Conservation (phyloP, 78 protist genomes). For the Cavenderia fasciculata region DNA sequence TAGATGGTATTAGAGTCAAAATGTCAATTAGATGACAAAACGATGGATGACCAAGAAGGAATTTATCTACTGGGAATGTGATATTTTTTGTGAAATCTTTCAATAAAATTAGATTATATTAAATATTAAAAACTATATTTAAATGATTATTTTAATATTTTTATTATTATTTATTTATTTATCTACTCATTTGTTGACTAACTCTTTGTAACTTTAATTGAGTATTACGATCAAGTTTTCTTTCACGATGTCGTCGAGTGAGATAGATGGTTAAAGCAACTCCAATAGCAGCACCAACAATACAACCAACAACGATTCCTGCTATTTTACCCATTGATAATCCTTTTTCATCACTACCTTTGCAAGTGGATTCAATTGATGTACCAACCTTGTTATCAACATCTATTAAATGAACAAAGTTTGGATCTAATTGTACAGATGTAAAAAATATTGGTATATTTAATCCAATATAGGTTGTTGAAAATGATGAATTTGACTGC, state of each 20-base stretch:
- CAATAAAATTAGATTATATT: too few species aligned
- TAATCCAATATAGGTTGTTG: background rate
- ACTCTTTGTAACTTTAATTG: background rate
- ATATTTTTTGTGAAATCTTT: too few species aligned
- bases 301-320: too few species aligned
- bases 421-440: background rate
- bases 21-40: too few species aligned
- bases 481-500: too few species aligned
- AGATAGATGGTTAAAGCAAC: background rate
- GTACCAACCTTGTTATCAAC: background rate
- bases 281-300: background rate
- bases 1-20: too few species aligned
- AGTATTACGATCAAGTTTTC: background rate
- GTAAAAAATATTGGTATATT: background rate
- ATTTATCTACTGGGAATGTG: too few species aligned
- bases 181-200: background rate
- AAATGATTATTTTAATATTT: background rate
- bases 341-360: background rate
- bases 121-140: too few species aligned
- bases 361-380: slow-evolving; percentile 1
- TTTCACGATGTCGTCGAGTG: background rate
- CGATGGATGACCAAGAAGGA: too few species aligned
- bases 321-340: background rate
- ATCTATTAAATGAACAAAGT: background rate
- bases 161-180: background rate